Conservation (phyloP, 2,329 filamentous ascomycete species). For the Xylaria sp. region DNA sequence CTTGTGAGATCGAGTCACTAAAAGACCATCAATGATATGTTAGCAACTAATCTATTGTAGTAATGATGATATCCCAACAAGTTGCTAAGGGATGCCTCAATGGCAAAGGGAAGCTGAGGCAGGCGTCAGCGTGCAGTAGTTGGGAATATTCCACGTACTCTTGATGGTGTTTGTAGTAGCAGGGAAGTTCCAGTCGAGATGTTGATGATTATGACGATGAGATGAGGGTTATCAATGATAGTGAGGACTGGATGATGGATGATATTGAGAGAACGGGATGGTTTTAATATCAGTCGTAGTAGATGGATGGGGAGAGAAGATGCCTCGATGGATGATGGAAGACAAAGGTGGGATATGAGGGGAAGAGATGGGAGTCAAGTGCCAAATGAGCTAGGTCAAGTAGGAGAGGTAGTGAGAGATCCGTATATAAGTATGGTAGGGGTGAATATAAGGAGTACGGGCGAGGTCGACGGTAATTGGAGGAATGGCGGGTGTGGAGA, state of each 20-base stretch:
- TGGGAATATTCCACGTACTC: constrained; percentile 22
- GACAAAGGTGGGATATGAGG: constrained; percentile 37
- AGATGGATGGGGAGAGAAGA: constrained; percentile 25
- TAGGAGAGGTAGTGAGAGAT: constrained; percentile 11
- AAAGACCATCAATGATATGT: constrained; percentile 20
- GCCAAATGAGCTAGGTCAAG: constrained; percentile 21
- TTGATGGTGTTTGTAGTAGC: constrained; percentile 16
- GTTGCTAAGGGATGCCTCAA: not conserved
- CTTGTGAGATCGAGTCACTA: constrained; percentile 99
- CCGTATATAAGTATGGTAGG: constrained; percentile 20
- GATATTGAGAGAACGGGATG: constrained; percentile 7
- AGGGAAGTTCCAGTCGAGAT: constrained; percentile 1
- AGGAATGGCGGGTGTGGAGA: constrained; percentile 29
- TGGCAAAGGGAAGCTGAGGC: constrained; percentile 1
- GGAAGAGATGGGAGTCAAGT: constrained; percentile 36
- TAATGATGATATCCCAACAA: not conserved
- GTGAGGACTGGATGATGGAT: constrained; percentile 16
- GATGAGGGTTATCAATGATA: constrained; percentile 7
- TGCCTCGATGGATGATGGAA: constrained; percentile 29
- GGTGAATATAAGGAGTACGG: constrained; percentile 25
- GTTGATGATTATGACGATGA: constrained; percentile 15
- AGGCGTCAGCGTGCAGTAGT: not conserved
- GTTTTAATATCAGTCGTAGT: not conserved
- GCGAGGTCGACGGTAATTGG: constrained; percentile 35
- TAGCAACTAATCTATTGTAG: constrained; percentile 4